Evolutionary conservation across 2,329 filamentous ascomycete genomes (phyloP).

Genomic region (Penicillium sp.): DNA sequence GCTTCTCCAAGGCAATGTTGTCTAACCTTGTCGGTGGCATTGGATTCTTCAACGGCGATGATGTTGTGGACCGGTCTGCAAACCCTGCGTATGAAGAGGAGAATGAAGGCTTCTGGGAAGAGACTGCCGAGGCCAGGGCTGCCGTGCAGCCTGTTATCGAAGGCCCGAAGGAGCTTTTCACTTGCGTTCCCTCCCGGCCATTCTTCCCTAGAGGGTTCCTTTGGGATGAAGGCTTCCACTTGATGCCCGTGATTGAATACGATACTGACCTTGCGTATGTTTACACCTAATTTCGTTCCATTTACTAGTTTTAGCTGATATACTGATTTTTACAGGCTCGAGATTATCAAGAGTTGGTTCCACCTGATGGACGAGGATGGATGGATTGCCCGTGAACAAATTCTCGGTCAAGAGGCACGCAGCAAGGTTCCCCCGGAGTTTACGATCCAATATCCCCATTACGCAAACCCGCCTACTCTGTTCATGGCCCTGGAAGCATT

Average conservation of each 20-base stretch:
- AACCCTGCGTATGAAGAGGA: slow-evolving; percentile 94
- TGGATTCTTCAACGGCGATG: slow-evolving; percentile 89
- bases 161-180: slow-evolving; percentile 84
- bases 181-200: slow-evolving; percentile 83
- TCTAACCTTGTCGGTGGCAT: slow-evolving; percentile 93
- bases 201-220: slow-evolving; percentile 97
- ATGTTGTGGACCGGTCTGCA: slow-evolving; percentile 84
- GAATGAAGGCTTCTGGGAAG: slow-evolving; percentile 93
- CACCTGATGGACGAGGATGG: slow-evolving; percentile 93
- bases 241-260: slow-evolving; percentile 89
- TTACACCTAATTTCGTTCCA: background rate
- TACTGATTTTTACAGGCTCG: slow-evolving; percentile 48
- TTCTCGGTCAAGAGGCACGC: slow-evolving; percentile 83
- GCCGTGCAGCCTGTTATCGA: slow-evolving; percentile 68
- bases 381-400: slow-evolving; percentile 96
- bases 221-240: slow-evolving; percentile 97
- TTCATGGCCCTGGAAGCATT: slow-evolving; percentile 86
- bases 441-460: slow-evolving; percentile 93
- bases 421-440: slow-evolving; percentile 94
- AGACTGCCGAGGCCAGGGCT: slow-evolving; percentile 74
- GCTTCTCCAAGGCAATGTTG: slow-evolving; percentile 85
- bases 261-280: slow-evolving; percentile 75
- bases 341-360: slow-evolving; percentile 94
- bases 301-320: background rate
- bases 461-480: slow-evolving; percentile 92